A percentile compares a stretch with the other conserved stretches of the same genome.
These are phyloP conservation scores for Pseudocercospora cruenta DNA, from an alignment of 2,329 filamentous ascomycete genomes.

Conservation along the genomic window DNA sequence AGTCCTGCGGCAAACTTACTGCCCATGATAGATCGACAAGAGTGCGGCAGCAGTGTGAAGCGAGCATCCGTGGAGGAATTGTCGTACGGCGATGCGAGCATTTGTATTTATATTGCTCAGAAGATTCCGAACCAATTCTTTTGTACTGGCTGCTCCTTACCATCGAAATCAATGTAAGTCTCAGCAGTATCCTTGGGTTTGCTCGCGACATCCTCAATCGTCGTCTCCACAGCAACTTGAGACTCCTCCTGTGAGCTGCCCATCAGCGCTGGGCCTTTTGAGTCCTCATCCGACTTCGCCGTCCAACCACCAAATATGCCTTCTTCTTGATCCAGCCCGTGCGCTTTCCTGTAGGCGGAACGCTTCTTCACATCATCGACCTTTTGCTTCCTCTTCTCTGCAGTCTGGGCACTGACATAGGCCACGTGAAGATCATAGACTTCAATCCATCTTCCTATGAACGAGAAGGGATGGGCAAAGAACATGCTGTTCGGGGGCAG, in stretches of 20 bases:
- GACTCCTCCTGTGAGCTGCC: constrained; percentile 40
- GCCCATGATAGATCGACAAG: neutral
- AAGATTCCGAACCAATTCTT: constrained; percentile 89
- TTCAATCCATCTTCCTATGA: constrained; percentile 65
- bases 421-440: constrained; percentile 77
- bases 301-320: constrained; percentile 56
- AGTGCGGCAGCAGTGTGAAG: neutral
- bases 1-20: neutral
- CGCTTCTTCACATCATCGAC: constrained; percentile 89
- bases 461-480: constrained; percentile 70
- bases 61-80: neutral
- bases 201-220: constrained; percentile 28
- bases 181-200: constrained; percentile 39
- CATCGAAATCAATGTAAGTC: constrained; percentile 46
- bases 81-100: neutral
- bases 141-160: constrained; percentile 55
- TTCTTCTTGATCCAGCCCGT: constrained; percentile 69
- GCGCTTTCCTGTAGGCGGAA: constrained; percentile 79
- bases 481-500: constrained; percentile 73
- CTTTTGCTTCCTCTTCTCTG: constrained; percentile 71
- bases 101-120: constrained; percentile 28
- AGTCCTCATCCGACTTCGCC: constrained; percentile 41
- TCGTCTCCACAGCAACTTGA: neutral
- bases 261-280: constrained; percentile 39
- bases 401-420: constrained; percentile 68